A percentile compares a stretch with the other conserved stretches of the same genome.
Evolutionary conservation across 495 filamentous ascomycete species (phyloP).

Genomic region (Durotheca rogersii): DNA sequence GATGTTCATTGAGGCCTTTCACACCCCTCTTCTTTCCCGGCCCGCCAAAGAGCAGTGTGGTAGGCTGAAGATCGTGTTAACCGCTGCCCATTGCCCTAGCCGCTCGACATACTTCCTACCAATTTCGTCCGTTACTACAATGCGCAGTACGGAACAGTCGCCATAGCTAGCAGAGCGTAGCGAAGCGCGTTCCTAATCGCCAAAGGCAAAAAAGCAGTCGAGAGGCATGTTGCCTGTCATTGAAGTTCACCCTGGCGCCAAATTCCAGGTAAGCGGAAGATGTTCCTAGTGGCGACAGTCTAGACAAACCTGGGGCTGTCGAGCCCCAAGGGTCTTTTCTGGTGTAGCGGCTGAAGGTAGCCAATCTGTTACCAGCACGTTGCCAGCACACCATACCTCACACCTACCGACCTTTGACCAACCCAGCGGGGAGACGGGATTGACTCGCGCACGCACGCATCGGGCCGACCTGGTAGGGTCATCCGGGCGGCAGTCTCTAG

Average conservation of each 20-base stretch:
- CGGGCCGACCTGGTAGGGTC: conserved; percentile 5
- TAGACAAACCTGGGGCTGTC: background rate
- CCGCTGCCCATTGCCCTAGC: conserved; percentile 5
- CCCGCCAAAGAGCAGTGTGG: conserved; percentile 17
- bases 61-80: conserved; percentile 17
- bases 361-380: conserved; percentile 24
- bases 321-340: conserved; percentile 1
- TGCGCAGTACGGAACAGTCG: conserved; percentile 7
- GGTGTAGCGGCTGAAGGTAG: conserved; percentile 5
- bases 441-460: conserved; percentile 15
- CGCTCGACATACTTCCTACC: conserved; percentile 3
- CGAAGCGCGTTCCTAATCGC: conserved; percentile 15
- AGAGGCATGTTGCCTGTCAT: conserved; percentile 6
- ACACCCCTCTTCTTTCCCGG: background rate
- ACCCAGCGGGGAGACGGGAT: conserved; percentile 13
- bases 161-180: conserved; percentile 6
- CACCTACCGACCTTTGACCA: conserved; percentile 11
- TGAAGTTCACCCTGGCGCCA: conserved; percentile 1
- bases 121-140: conserved; percentile 12
- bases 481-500: background rate
- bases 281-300: conserved; percentile 17
- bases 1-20: conserved; percentile 3
- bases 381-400: conserved; percentile 18
- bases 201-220: background rate
- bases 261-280: conserved; percentile 7